Evolutionary conservation across 768 basidiomycete species (phyloP), one percentile per base, ranked within the genome.

Genomic region (Agaricus sinodeliciosus): DNA sequence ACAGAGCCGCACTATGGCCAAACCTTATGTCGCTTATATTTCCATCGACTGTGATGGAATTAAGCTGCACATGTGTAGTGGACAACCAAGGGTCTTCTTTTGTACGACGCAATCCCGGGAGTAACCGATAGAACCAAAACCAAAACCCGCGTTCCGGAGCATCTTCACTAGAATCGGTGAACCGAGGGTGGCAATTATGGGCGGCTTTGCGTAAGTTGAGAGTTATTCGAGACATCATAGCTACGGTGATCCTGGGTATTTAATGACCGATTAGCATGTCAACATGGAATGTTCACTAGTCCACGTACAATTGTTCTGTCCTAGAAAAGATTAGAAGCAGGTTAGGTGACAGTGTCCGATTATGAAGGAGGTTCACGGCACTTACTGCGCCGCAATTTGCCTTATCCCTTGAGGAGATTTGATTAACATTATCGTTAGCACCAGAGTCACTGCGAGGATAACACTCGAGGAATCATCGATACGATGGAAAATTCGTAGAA

Each of bases 191-290:
- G 27, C 41, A 28, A 12, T 62, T 58, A 18, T 57, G 57, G 2
- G 62, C 66, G 7, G 62, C 65, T 63, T 75, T 77, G 62, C 67
- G 76, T 12, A 84, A 70, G 60, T 78, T 79, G 22, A 84, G 72
- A 4, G 82, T 84, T 48, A 85, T 84, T 9, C 83, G 74, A 4
- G 81, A 82, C 74, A 84, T 81, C 79, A 84, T 85, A 0, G 80
- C 71, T 9, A 84, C 69, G 51, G 69, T 59, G 35, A 60, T 50
- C 40, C 59, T 62, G 49, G 7, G 43, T 27, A n/a, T 31, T 19
- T 31, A 31, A 31, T 31, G 19, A 9, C 18, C 47, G 15, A 13
- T 55, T n/a, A 39, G n/a, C 16, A 35, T 48, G 12, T 37, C 31
- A 37, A 25, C 40, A n/a, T 15, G 19, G 42, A 28, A n/a, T n/a